Percentiles rank a stretch among this genome's conserved stretches.
Conservation (phyloP, 2,329 filamentous ascomycete genomes). For the Colletotrichum lupini region DNA sequence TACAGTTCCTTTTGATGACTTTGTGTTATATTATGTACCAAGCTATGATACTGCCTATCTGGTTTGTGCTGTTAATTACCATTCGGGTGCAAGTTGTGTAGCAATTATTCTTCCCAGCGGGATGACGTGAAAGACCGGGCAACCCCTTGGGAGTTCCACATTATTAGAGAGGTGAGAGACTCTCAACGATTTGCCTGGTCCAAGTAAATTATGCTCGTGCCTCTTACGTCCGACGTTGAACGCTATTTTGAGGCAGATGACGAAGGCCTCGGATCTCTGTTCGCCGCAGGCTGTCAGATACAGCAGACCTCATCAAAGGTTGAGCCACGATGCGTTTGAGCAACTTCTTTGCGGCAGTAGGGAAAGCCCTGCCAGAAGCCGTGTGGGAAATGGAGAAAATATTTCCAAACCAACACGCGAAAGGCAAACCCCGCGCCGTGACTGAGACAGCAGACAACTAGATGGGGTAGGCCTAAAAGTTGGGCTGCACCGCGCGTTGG, state of each 20-base stretch:
- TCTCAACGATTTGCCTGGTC: neutral
- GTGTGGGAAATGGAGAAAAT: neutral
- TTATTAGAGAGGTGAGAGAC: neutral
- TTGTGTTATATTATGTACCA: neutral
- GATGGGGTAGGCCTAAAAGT: neutral
- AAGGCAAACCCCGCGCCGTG: neutral
- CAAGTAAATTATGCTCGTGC: neutral
- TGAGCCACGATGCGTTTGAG: neutral
- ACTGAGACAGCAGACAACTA: neutral
- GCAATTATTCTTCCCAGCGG: neutral
- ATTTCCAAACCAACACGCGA: neutral
- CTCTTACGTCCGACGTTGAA: neutral
- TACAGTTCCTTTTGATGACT: neutral
- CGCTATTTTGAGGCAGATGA: neutral
- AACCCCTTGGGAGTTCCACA: neutral
- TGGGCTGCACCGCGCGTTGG: neutral
- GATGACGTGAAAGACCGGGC: neutral
- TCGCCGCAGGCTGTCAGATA: neutral
- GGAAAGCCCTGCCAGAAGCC: neutral
- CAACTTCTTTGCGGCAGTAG: neutral
- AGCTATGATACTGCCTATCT: neutral
- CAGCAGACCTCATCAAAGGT: neutral
- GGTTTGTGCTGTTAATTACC: neutral
- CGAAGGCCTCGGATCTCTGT: neutral
- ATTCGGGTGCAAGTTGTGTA: neutral